Percentiles rank a stretch among this genome's conserved stretches.
Evolutionary conservation across 345 rosid species (phyloP).

Genomic region (Arabidopsis thaliana): TAIR10.1 NC_003075.7:10368001-10368500

Average conservation of each 20-base stretch:
- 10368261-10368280: background rate
- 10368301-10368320: conserved; percentile 26
- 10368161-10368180: conserved; percentile 39
- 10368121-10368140: conserved; percentile 63
- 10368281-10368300: background rate
- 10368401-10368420: background rate
- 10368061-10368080: conserved; percentile 81
- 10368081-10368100: conserved; percentile 75
- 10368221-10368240: conserved; percentile 18
- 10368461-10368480: background rate
- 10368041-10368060: conserved; percentile 60
- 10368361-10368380: conserved; percentile 17
- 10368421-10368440: background rate
- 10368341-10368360: conserved; percentile 12
- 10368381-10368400: background rate
- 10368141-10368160: conserved; percentile 55
- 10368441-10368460: background rate
- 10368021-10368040: conserved; percentile 74
- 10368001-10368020: conserved; percentile 74
- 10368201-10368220: conserved; percentile 25
- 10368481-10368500: background rate
- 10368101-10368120: conserved; percentile 78
- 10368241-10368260: conserved; percentile 19
- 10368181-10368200: background rate
- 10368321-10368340: background rate